Base-by-base conservation (phyloP, 768 basidiomycete species). In the Kwoniella pini region DNA sequence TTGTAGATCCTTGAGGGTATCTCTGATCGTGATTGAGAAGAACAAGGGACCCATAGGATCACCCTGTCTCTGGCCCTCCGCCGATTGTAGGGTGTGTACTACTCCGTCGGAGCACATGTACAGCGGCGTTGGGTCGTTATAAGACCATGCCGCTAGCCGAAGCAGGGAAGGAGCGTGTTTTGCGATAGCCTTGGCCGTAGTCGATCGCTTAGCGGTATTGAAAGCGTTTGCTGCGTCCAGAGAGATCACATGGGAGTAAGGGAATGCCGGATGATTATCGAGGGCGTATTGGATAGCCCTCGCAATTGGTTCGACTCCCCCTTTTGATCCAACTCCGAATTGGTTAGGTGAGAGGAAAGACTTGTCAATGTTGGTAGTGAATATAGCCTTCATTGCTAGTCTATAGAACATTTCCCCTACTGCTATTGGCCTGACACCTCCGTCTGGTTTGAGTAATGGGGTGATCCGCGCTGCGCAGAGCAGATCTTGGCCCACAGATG, bases 151-250 rank as follows among this genome's bases (percentile, higher is more conserved):
- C 24, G 49, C 49, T 30, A 30, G 17, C 26, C 56, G 56, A 21
- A 46, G 51, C 3, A 72, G 49, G 13, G 19, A 42, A 0, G 68
- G 65, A 15, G 71, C 68, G 27, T 65, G 30, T 24, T 54, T 21
- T 11, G 36, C 27, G n/a, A 70, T 21, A 11, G 44, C 22, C 44
- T 56, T 22, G 61, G 31, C 22, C 22, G 38, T 17, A 22, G 1
- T 6, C 62, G 27, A 10, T 22, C 33, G 33, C 15, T 36, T 36
- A 15, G 61, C 17, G 36, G 55, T 46, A 49, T 67, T 69, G 60
- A 70, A 72, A 17, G 68, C 71, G 57, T 70, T 72, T 2, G 21
- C 31, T 22, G 60, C 54, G 56, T 72, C 71, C 17, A 72, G 62
- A 1, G 53, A 60, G 42, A 53, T 39, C 21, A 68, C 33, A 30